These are phyloP conservation scores for Oryza longistaminata DNA, from an alignment of 176 grass and related monocot genomes.

Conservation along the genomic window DNA sequence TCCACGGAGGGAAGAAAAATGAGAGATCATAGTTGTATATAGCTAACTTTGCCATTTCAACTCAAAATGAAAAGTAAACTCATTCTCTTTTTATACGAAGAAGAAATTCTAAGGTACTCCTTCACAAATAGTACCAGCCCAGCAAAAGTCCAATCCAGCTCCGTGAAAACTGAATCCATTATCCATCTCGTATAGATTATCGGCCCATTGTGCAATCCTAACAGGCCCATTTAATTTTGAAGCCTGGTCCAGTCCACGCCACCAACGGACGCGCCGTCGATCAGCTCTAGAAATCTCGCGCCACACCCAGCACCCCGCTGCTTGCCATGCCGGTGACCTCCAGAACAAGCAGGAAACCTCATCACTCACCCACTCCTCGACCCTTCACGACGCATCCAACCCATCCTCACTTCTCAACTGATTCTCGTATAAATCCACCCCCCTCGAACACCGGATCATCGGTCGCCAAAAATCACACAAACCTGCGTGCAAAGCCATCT, in stretches of 20 bases:
- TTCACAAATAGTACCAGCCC: too few relatives aligned
- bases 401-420: too few relatives aligned
- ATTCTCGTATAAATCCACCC: not conserved
- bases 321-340: not conserved
- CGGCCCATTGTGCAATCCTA: too few relatives aligned
- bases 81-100: too few relatives aligned
- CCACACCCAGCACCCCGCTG: too few relatives aligned
- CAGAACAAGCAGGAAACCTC: constrained; percentile 17
- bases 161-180: too few relatives aligned
- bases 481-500: not conserved
- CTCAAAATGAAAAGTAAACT: not conserved
- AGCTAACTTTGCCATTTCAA: not conserved
- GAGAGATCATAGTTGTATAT: not conserved
- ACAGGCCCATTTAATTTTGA: too few relatives aligned
- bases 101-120: too few relatives aligned
- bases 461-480: not conserved
- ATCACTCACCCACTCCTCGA: not conserved
- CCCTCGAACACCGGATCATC: not conserved
- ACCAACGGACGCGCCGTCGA: too few relatives aligned
- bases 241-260: too few relatives aligned
- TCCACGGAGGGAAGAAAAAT: not conserved
- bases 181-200: too few relatives aligned
- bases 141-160: too few relatives aligned
- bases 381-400: constrained; percentile 10
- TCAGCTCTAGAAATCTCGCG: constrained; percentile 1